phyloP scores from a whole-genome alignment of 176 grass and related monocot genomes.

The Musa beccarii region DNA sequence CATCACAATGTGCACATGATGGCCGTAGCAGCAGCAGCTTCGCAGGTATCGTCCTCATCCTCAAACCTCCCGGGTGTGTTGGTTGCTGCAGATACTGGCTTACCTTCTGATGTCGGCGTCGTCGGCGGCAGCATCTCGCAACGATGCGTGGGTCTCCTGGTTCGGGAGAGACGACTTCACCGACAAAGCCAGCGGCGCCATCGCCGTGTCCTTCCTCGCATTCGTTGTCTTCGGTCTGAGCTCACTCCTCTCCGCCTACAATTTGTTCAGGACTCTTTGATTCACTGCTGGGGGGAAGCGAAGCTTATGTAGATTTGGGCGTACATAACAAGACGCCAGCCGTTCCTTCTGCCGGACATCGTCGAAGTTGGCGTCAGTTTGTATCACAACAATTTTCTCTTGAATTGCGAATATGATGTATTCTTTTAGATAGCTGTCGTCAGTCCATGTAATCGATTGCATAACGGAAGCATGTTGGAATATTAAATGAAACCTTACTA shows the following conservation, averaged over 20 bases:
- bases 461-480: too few species aligned
- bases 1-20: too few species aligned
- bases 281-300: too few species aligned
- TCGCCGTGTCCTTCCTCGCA: slow-evolving; percentile 55
- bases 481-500: too few species aligned
- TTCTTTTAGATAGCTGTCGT: too few species aligned
- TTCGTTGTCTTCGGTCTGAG: slow-evolving; percentile 50
- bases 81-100: slow-evolving; percentile 43
- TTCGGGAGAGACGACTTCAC: slow-evolving; percentile 74
- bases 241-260: slow-evolving; percentile 54
- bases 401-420: too few species aligned
- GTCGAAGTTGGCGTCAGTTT: too few species aligned
- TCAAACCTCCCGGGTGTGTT: neutral
- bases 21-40: neutral
- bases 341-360: too few species aligned
- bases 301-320: too few species aligned
- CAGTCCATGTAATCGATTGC: too few species aligned
- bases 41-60: neutral
- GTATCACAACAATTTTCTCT: too few species aligned
- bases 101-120: slow-evolving; percentile 76
- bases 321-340: too few species aligned
- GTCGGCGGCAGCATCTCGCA: slow-evolving; percentile 62
- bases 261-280: slow-evolving; percentile 41
- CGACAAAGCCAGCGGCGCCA: slow-evolving; percentile 48
- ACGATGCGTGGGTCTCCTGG: slow-evolving; percentile 52